These are phyloP conservation scores for Sequoia sempervirens DNA, from an alignment of 75 land plant species.

Conservation along the genomic window DNA sequence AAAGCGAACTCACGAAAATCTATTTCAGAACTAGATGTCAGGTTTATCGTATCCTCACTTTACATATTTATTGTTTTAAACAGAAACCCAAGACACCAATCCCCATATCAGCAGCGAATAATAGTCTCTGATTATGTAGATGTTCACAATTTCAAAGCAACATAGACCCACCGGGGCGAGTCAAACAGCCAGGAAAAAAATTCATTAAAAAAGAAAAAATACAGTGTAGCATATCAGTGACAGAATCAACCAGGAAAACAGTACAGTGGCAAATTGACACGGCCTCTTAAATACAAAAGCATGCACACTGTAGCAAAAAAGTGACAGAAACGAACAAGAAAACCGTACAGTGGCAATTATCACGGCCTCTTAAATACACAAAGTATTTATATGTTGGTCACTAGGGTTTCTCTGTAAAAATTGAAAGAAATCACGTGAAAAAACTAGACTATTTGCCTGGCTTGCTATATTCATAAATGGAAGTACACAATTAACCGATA, in stretches of 20 bases:
- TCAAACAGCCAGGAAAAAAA: no score
- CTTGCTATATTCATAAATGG: neutral
- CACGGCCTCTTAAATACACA: neutral
- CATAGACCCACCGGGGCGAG: no score
- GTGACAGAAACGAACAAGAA: neutral
- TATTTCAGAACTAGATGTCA: neutral
- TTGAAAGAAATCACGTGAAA: neutral
- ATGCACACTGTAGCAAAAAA: neutral
- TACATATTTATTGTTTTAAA: no score
- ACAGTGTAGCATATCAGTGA: no score
- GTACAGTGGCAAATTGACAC: neutral
- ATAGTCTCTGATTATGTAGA: no score
- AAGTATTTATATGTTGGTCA: neutral
- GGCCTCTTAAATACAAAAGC: neutral
- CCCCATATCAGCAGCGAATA: no score
- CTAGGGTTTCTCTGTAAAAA: neutral
- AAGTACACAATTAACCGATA: neutral
- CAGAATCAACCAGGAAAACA: neutral
- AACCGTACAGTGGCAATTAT: neutral
- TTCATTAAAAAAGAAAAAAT: no score
- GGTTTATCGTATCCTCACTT: no score
- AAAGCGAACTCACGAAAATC: neutral
- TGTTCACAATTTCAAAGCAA: no score
- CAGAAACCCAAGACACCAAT: no score
- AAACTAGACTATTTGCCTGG: neutral